These are phyloP conservation scores for Metarhizium anisopliae DNA, from an alignment of 2,329 filamentous ascomycete species.

Conservation along the genomic window DNA sequence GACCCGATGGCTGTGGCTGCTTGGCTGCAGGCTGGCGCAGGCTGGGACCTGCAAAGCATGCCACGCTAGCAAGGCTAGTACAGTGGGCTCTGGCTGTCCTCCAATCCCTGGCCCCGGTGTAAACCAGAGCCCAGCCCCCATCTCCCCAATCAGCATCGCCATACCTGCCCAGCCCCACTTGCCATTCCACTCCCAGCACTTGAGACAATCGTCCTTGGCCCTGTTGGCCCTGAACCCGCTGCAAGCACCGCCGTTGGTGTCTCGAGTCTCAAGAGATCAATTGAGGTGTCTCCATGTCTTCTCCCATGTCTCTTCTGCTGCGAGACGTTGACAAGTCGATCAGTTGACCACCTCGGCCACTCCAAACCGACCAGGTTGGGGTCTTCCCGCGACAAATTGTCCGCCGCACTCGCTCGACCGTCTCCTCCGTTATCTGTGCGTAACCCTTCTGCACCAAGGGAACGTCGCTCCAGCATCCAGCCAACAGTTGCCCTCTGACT, in stretches of 20 bases:
- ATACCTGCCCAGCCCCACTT: not conserved
- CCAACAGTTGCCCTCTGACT: not conserved
- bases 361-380: not conserved
- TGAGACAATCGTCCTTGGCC: not conserved
- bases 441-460: not conserved
- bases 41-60: not conserved
- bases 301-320: not conserved
- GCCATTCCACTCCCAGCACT: not conserved
- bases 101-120: no score
- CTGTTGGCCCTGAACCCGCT: not conserved
- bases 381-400: not conserved
- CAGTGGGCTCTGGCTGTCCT: not conserved
- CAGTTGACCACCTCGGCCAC: no score
- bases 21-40: not conserved
- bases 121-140: not conserved
- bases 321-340: not conserved
- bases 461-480: not conserved
- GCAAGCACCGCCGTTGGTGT: not conserved
- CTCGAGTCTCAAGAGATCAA: not conserved
- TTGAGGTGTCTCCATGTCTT: not conserved
- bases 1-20: not conserved
- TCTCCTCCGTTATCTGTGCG: not conserved
- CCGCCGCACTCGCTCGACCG: not conserved
- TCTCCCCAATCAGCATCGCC: not conserved
- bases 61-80: not conserved